Conservation (phyloP, 805 yeast genomes). For the Candida suzukii region DNA sequence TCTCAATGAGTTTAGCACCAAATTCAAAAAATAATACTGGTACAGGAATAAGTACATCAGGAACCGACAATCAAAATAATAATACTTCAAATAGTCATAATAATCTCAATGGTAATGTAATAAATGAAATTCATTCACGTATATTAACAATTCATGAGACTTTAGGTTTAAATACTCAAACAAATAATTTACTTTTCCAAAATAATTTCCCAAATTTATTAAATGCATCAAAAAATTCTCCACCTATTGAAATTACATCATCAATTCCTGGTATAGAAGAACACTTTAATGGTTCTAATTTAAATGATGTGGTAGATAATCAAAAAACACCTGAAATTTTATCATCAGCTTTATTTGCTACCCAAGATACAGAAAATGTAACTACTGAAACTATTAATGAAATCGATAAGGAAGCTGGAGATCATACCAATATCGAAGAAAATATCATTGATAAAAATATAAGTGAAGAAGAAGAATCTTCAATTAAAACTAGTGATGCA, state of each 20-base stretch:
- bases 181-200: neutral
- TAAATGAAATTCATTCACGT: neutral
- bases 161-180: neutral
- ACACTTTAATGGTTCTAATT: constrained; percentile 1
- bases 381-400: too few species aligned
- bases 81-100: neutral
- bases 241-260: constrained; percentile 24
- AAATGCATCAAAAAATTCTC: constrained; percentile 5
- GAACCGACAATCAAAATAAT: neutral
- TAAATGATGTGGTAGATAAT: too few species aligned
- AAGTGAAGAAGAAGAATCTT: too few species aligned
- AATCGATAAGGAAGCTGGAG: too few species aligned
- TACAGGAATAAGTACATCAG: neutral
- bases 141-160: neutral
- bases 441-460: too few species aligned
- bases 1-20: neutral
- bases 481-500: too few species aligned
- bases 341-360: too few species aligned
- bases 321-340: too few species aligned
- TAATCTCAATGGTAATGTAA: too few species aligned
- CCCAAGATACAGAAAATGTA: too few species aligned
- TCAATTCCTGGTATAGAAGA: too few species aligned
- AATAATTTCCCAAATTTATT: constrained; percentile 1
- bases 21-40: neutral
- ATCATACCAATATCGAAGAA: too few species aligned